Conservation (phyloP, 306 rosid genomes). For the Prunus salicina region DNA sequence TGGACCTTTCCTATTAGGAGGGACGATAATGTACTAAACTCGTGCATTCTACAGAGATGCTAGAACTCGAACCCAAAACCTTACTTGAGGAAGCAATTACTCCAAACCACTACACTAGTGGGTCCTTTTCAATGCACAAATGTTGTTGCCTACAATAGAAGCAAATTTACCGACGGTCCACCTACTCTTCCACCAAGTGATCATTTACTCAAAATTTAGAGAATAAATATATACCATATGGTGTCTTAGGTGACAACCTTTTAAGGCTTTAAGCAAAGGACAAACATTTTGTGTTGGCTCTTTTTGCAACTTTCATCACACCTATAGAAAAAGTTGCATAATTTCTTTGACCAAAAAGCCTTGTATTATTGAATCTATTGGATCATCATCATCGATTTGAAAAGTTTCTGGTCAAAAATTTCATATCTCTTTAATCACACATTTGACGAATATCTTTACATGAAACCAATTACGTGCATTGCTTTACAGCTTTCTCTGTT, state of each 20-base stretch:
- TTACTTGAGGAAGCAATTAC: too few relatives aligned
- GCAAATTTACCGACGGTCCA: constrained; percentile 32
- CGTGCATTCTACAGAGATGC: too few relatives aligned
- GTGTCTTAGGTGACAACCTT: background rate
- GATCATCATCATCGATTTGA: constrained; percentile 13
- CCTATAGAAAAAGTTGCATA: constrained; percentile 14
- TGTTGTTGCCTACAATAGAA: constrained; percentile 33
- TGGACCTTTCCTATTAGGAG: fast-evolving
- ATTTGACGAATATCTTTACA: constrained; percentile 14
- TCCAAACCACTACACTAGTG: too few relatives aligned
- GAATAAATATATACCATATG: background rate
- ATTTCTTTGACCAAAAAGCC: constrained; percentile 26
- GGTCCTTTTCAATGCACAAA: background rate
- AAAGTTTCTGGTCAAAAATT: constrained; percentile 46
- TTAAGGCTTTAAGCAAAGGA: constrained; percentile 7
- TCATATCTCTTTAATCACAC: constrained; percentile 11
- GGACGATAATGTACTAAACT: too few relatives aligned
- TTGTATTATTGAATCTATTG: constrained; percentile 10
- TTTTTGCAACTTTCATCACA: constrained; percentile 17
- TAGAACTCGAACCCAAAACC: fast-evolving
- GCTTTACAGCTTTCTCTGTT: constrained; percentile 5
- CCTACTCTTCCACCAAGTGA: constrained; percentile 18
- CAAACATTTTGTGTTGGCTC: constrained; percentile 2
- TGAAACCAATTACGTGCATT: constrained; percentile 4
- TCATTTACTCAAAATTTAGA: background rate